Evolutionary conservation across 129 eudicot species (phyloP), one percentile per base, ranked within the genome.

Genomic region (Flaveria ramosissima): DNA sequence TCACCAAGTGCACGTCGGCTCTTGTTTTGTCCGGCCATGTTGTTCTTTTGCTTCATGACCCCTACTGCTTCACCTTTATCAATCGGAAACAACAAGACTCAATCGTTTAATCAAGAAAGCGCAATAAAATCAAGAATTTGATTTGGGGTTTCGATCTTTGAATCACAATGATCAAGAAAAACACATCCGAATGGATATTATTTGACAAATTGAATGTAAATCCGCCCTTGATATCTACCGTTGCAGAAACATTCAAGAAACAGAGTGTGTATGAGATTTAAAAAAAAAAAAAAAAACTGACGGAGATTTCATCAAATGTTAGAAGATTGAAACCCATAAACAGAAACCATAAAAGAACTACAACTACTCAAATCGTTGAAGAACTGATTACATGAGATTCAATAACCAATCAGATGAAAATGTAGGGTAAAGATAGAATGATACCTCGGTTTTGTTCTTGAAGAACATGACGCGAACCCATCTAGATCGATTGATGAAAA

Each of bases 1-100:
- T 90, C 96, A 19, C 88, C 92, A 7, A 93, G 81, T 30, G 96
- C 97, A 7, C 92, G 87, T n/a, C 98, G 89, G 74, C 86, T 87
- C 66, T 84, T 87, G 53, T 77, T 82, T 48, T 81, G 96, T 74
- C 73, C 86, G 11, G 65, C 92, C 84, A 85, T 51, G 57, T 51
- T 87, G 78, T 85, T 87, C 78, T 87, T 93, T 80, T 78, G 91
- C 83, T 90, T 88, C 7, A 70, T 83, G 14, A 79, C 93, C 19
- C 85, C 92, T 12, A 71, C 77, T 79, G 74, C 92, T 73, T 88
- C 93, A 36, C 78, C 89, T 84, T 27, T 3, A 65, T 14, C 45
- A 36, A 69, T 70, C 8, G 53, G 27, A 70, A 26, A 26, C 0
- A 27, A n/a, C 41, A 32, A 46, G 47, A 56, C 32, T 23, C 9